Base-by-base conservation (phyloP, 1,139 yeast genomes). In the Yamadazyma conglobata region DNA sequence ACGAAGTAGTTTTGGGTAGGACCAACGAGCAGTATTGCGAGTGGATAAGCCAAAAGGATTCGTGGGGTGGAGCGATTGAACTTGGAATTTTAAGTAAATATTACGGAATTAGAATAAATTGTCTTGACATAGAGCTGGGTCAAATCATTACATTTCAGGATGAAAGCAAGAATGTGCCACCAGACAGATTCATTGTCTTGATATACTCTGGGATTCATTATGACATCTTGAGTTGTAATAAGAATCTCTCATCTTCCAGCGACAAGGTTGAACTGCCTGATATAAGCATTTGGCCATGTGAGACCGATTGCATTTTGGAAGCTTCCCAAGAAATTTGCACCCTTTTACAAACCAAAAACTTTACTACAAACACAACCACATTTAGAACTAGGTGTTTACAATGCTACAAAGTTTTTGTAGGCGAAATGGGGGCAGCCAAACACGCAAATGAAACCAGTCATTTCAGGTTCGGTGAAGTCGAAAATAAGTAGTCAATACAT, bases 41-140 rank as follows among this genome's bases (percentile, higher is more conserved):
- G 7, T 84, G 93, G 93, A 84, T 84, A 17, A 43, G 51, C 27
- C 60, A 70, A 38, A 70, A 69, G 18, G 77, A 71, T 27, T 71
- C 85, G 14, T 84, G 94, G 95, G 95, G 95, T 12, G 95, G 95
- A 6, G 93, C 88, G 4, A 83, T 85, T 25, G 95, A 84, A 50
- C 58, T 84, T 34, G 77, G 79, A 10, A 79, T 85, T 7, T 54
- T 85, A 19, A 71, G 87, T 2, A 63, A 68, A 19, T 64, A 71
- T 46, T 64, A 81, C 30, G 58, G 63, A 3, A 53, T 81, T 5
- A 64, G 74, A 4, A 77, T 84, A 22, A 64, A 70, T 35, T 79
- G 87, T 16, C 55, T 83, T 22, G 94, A 84, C 46, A 75, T 84
- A 15, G 84, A 79, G 45, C 79, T 78, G 44, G 75, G 77, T 3